These are phyloP conservation scores for Lachancea kluyveri DNA, from an alignment of 805 yeast genomes.

Conservation along the genomic window DNA sequence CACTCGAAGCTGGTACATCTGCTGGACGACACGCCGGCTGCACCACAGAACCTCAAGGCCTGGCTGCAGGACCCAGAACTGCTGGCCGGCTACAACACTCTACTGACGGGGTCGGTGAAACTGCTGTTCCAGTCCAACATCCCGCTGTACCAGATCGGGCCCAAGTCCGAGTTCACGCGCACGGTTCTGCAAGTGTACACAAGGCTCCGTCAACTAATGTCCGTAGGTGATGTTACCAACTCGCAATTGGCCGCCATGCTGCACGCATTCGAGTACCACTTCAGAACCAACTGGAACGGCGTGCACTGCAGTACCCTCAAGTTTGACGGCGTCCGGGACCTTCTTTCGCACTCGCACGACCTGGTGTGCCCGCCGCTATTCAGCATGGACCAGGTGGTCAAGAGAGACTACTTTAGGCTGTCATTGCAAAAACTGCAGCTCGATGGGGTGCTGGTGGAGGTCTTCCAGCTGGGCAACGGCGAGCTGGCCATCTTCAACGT, in stretches of 20 bases:
- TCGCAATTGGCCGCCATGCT: constrained; percentile 11
- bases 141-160: constrained; percentile 12
- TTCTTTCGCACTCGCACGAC: constrained; percentile 17
- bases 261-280: constrained; percentile 15
- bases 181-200: constrained; percentile 2
- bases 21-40: constrained; percentile 2
- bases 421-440: constrained; percentile 13
- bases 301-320: constrained; percentile 13
- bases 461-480: constrained; percentile 21
- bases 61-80: constrained; percentile 7
- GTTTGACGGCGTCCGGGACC: constrained; percentile 21
- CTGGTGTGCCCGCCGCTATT: constrained; percentile 17
- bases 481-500: constrained; percentile 24
- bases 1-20: no score
- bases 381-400: constrained; percentile 11
- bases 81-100: constrained; percentile 10
- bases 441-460: constrained; percentile 18
- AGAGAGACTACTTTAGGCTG: constrained; percentile 20
- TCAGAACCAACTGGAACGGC: constrained; percentile 11
- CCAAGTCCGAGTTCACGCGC: constrained; percentile 9
- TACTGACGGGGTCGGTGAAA: constrained; percentile 11
- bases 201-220: constrained; percentile 2
- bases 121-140: constrained; percentile 12
- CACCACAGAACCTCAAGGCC: neutral
- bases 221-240: neutral